Evolutionary conservation across 352 stramenopile genomes (phyloP).

Genomic region (Peronospora destructor): DNA sequence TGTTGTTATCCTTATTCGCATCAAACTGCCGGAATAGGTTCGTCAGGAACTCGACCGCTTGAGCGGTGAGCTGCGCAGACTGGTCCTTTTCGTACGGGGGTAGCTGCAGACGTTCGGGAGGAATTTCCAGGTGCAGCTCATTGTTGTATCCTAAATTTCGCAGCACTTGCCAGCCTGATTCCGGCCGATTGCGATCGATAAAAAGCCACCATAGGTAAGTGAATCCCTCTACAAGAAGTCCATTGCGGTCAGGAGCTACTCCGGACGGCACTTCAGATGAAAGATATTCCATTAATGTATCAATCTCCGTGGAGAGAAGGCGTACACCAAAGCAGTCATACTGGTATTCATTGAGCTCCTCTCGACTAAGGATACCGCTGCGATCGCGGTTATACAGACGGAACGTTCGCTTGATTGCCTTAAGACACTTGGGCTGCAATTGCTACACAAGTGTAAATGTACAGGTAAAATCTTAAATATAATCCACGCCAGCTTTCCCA

Average conservation of each 20-base stretch:
- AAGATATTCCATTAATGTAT: constrained; percentile 83
- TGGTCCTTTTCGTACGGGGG: constrained; percentile 58
- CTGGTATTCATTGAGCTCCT: constrained; percentile 87
- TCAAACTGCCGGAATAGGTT: constrained; percentile 80
- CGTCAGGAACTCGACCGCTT: constrained; percentile 63
- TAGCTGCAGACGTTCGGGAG: constrained; percentile 50
- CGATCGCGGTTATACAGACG: constrained; percentile 79
- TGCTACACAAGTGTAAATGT: constrained; percentile 24
- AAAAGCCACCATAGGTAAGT: constrained; percentile 83
- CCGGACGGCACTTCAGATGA: constrained; percentile 54
- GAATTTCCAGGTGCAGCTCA: constrained; percentile 70
- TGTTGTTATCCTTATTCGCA: constrained; percentile 69
- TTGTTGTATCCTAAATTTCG: constrained; percentile 80
- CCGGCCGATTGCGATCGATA: constrained; percentile 84
- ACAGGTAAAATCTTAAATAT: not conserved
- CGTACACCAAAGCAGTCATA: constrained; percentile 83
- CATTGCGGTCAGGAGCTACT: constrained; percentile 56
- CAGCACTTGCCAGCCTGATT: constrained; percentile 84
- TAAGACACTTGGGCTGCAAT: constrained; percentile 75
- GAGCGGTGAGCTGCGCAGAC: constrained; percentile 65
- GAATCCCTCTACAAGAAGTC: constrained; percentile 73
- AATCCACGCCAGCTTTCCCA: not conserved
- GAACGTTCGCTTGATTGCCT: constrained; percentile 84
- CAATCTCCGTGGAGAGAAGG: constrained; percentile 72
- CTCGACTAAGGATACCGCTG: constrained; percentile 70